These are phyloP conservation scores for Sphenostylis stenocarpa DNA, from an alignment of 306 rosid species.

Conservation along the genomic window DNA sequence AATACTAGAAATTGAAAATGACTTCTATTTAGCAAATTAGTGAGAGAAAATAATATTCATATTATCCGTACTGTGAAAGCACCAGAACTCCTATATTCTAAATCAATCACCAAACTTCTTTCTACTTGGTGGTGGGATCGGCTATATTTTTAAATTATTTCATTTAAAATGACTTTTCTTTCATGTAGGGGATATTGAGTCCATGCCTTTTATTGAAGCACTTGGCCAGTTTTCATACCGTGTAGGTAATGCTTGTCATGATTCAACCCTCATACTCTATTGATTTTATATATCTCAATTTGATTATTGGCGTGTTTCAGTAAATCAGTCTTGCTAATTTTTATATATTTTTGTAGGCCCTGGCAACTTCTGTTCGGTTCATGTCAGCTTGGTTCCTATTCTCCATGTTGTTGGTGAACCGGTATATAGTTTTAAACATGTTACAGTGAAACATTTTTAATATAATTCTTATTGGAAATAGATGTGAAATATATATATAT, in stretches of 20 bases:
- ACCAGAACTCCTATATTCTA: not conserved
- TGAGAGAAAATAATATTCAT: not conserved
- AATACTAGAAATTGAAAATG: slow-evolving; percentile 14
- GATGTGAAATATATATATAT: not conserved
- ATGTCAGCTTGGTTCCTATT: slow-evolving; percentile 84
- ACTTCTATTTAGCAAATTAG: slow-evolving; percentile 10
- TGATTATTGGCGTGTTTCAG: slow-evolving; percentile 10
- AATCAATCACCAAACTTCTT: not conserved
- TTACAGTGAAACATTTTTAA: slow-evolving; percentile 13
- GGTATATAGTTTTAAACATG: slow-evolving; percentile 47
- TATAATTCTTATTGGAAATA: slow-evolving; percentile 11
- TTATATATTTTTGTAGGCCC: slow-evolving; percentile 44
- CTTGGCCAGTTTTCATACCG: slow-evolving; percentile 87
- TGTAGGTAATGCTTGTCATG: slow-evolving; percentile 56
- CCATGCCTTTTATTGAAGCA: slow-evolving; percentile 85
- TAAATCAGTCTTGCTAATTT: slow-evolving; percentile 18
- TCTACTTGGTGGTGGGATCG: not conserved
- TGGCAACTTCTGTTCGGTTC: slow-evolving; percentile 82
- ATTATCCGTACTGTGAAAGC: not conserved
- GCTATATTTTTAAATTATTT: not conserved
- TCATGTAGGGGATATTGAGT: slow-evolving; percentile 82
- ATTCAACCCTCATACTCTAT: not conserved
- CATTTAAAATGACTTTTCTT: slow-evolving; percentile 26
- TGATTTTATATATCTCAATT: not conserved
- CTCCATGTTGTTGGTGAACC: slow-evolving; percentile 86